phyloP scores from a whole-genome alignment of 345 rosid species.

The Lagerstroemia speciosa region DNA sequence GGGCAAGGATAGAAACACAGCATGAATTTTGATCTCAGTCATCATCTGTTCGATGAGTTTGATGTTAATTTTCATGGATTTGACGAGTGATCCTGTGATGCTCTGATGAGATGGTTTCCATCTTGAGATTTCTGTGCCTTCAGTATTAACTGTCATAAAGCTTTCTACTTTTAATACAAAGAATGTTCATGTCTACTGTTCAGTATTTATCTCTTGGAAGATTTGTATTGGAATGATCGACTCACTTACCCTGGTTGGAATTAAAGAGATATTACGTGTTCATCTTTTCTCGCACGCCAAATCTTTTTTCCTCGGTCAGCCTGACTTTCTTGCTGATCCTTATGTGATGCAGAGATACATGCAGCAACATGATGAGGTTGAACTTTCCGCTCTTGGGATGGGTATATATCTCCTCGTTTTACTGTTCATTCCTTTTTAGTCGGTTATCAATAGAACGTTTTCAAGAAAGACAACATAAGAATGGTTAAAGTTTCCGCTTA shows the following conservation, averaged over 20 bases:
- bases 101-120: neutral
- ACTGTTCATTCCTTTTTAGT: neutral
- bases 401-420: conserved; percentile 30
- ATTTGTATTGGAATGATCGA: too few species aligned
- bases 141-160: too few species aligned
- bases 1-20: neutral
- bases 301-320: conserved; percentile 5
- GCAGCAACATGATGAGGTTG: conserved; percentile 78
- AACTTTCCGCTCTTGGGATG: conserved; percentile 95
- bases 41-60: neutral
- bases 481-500: neutral
- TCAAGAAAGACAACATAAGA: neutral
- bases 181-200: too few species aligned
- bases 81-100: neutral
- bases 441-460: neutral
- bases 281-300: neutral
- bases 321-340: neutral
- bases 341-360: conserved; percentile 65
- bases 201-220: too few species aligned
- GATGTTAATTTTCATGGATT: neutral
- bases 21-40: neutral
- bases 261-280: neutral
- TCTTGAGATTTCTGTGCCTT: neutral
- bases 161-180: too few species aligned
- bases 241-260: too few species aligned